phyloP scores from a whole-genome alignment of 345 rosid genomes.

The Erodium maritimum region DNA sequence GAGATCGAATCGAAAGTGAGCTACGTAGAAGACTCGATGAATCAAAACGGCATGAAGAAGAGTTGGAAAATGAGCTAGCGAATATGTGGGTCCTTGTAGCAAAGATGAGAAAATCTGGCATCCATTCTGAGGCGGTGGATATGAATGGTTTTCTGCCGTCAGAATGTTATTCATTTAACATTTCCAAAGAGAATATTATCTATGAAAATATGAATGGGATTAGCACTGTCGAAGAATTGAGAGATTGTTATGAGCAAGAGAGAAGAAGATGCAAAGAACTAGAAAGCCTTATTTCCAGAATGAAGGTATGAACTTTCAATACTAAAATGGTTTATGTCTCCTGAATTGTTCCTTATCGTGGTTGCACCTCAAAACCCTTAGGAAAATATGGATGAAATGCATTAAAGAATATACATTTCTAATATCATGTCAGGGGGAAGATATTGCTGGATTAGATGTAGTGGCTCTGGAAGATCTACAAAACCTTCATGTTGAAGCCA shows the following conservation, averaged over 20 bases:
- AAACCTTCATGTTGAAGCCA: slow-evolving; percentile 44
- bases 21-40: slow-evolving; percentile 34
- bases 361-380: not conserved
- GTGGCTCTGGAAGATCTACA: slow-evolving; percentile 42
- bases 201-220: slow-evolving; percentile 16
- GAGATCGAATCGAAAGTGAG: slow-evolving; percentile 26
- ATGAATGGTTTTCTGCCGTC: slow-evolving; percentile 20
- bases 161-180: slow-evolving; percentile 10
- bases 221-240: slow-evolving; percentile 19
- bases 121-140: slow-evolving; percentile 11
- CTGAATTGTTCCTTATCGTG: not conserved
- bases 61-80: slow-evolving; percentile 51
- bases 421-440: slow-evolving; percentile 36
- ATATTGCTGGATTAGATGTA: slow-evolving; percentile 30
- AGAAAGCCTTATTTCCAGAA: slow-evolving; percentile 29
- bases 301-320: slow-evolving; percentile 30
- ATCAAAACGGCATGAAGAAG: slow-evolving; percentile 39
- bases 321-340: not conserved
- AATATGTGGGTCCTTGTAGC: slow-evolving; percentile 52
- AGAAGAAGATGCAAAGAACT: slow-evolving; percentile 39
- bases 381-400: not conserved
- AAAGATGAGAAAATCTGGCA: slow-evolving; percentile 29
- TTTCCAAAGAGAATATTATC: slow-evolving; percentile 17
- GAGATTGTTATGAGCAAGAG: slow-evolving; percentile 26
- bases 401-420: not conserved